phyloP scores from a whole-genome alignment of 2,329 filamentous ascomycete genomes.

The Aspergillus ruber region DNA sequence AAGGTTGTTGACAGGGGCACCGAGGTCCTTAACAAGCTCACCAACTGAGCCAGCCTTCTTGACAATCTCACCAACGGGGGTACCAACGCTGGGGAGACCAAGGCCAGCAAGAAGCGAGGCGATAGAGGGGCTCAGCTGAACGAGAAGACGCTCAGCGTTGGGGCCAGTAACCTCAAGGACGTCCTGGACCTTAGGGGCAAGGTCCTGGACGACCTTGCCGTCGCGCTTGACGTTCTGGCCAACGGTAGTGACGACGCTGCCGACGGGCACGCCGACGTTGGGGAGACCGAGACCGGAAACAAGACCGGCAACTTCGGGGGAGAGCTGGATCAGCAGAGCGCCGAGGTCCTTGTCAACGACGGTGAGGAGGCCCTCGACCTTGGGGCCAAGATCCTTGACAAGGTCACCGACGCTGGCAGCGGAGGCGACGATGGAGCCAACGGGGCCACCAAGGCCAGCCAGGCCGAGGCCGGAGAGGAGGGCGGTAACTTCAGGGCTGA shows the following conservation, averaged over 20 bases:
- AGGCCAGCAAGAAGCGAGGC: constrained; percentile 22
- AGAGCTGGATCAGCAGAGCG: constrained; percentile 17
- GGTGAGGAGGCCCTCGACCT: constrained; percentile 15
- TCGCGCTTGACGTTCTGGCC: constrained; percentile 7
- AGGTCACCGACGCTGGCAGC: constrained; percentile 22
- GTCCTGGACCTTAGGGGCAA: constrained; percentile 13
- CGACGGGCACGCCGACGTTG: constrained; percentile 20
- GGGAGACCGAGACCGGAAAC: constrained; percentile 20
- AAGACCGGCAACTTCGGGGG: constrained; percentile 14
- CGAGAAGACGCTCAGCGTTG: constrained; percentile 22
- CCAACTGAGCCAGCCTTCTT: constrained; percentile 18
- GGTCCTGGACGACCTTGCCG: background rate
- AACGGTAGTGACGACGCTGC: constrained; percentile 17
- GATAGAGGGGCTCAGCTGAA: constrained; percentile 26
- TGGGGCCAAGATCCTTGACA: constrained; percentile 15
- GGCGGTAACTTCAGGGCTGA: constrained; percentile 22
- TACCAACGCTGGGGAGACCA: constrained; percentile 19
- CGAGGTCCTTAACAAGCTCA: constrained; percentile 21
- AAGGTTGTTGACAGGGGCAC: constrained; percentile 12
- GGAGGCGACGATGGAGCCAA: constrained; percentile 21
- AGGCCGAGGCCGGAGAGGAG: constrained; percentile 25
- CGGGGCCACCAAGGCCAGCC: constrained; percentile 15
- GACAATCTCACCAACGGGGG: constrained; percentile 21
- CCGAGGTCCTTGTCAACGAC: constrained; percentile 15
- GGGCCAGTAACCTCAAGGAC: constrained; percentile 24